Conservation (phyloP, 2,329 filamentous ascomycete genomes). For the Aspergillus novofumigatus region DNA sequence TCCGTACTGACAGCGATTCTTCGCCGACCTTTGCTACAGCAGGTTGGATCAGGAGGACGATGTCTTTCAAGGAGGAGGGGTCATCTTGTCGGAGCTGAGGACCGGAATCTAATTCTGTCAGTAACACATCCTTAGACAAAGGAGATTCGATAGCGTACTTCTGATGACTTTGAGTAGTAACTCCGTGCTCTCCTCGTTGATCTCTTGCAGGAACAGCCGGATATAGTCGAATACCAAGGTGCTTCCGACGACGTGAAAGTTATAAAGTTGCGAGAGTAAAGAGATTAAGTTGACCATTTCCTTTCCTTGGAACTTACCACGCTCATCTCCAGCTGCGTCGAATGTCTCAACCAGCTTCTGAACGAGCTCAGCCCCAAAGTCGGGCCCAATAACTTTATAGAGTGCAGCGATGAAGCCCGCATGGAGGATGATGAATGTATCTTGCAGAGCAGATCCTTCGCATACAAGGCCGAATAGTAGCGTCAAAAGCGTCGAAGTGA, state of each 20-base stretch:
- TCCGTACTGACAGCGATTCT: constrained; percentile 73
- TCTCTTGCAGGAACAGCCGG: constrained; percentile 65
- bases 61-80: constrained; percentile 80
- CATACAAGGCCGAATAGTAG: constrained; percentile 74
- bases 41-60: constrained; percentile 73
- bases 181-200: constrained; percentile 85
- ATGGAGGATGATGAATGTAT: constrained; percentile 86
- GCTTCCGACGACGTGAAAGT: constrained; percentile 80
- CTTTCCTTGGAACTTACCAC: constrained; percentile 48
- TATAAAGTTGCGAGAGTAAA: constrained; percentile 82
- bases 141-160: constrained; percentile 36
- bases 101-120: constrained; percentile 55
- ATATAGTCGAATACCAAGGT: constrained; percentile 89
- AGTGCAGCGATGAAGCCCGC: constrained; percentile 85
- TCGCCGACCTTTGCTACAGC: constrained; percentile 65
- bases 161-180: constrained; percentile 79
- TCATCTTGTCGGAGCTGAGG: constrained; percentile 84
- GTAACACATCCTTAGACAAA: constrained; percentile 1
- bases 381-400: constrained; percentile 81
- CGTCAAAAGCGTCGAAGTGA: constrained; percentile 75
- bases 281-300: constrained; percentile 73
- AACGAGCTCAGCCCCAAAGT: constrained; percentile 83
- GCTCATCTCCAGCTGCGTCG: constrained; percentile 56
- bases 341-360: constrained; percentile 75
- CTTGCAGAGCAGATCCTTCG: constrained; percentile 71